Evolutionary conservation across 2,329 filamentous ascomycete species (phyloP), one percentile per base, ranked within the genome.

Genomic region (Claviceps digitariae): DNA sequence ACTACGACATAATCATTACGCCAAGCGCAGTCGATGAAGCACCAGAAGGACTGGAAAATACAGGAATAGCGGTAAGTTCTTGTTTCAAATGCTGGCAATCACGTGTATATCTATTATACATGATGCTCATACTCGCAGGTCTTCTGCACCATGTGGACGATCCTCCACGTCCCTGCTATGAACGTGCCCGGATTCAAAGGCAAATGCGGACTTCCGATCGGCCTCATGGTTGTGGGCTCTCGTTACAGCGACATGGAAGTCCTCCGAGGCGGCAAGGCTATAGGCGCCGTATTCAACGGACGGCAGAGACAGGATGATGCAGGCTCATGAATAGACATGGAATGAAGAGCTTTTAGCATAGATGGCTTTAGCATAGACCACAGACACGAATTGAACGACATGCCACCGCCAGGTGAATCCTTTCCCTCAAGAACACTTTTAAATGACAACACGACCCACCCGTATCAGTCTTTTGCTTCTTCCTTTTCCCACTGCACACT

Each of bases 181-280:
- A 84, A 85, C 55, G 63, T 86, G 0, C 81, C 81, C 0, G 82
- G 81, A 0, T 84, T 86, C 57, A 64, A 70, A 36, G 81, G 82
- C 25, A 50, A 56, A 2, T 61, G 64, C n/a, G 64, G 62, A 20
- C 69, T 86, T 71, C 83, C 82, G 0, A 72, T 86, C 40, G 82
- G 83, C 0, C 54, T 82, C 15, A 77, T 74, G 0, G 63, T 81
- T 0, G 72, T 81, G 0, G 71, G 71, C 1, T 67, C 72, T 1
- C 64, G 76, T 6, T 78, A 73, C 57, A 63, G 60, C 1, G 75
- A 79, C 59, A 62, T 68, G 41, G 67, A 72, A 50, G 64, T 77
- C 21, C 60, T 78, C 40, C 62, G 64, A 41, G 71, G 71, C 0
- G 68, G 68, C n/a, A 70, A 70, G 46, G 62, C 60, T 8, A 62